A percentile compares a stretch with the other conserved stretches of the same genome.
Evolutionary conservation across 2,329 filamentous ascomycete species (phyloP).

Genomic region (Alternaria ventricosa): DNA sequence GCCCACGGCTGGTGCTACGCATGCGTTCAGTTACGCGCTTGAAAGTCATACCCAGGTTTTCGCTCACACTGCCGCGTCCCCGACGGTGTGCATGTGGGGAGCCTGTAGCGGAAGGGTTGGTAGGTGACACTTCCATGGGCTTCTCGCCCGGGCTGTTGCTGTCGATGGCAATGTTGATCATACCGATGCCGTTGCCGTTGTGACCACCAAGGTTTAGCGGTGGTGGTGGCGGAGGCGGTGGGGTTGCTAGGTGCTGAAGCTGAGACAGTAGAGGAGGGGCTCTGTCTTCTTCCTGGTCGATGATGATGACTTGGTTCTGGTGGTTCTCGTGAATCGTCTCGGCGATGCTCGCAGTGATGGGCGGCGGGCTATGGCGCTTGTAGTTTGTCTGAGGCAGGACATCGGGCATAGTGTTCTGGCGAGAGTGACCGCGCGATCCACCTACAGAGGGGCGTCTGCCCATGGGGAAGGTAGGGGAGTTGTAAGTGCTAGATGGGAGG

Average conservation of each 20-base stretch:
- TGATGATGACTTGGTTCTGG: conserved; percentile 52
- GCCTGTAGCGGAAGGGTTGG: conserved; percentile 36
- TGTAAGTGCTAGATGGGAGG: conserved; percentile 23
- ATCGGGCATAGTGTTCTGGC: conserved; percentile 55
- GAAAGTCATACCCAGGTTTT: conserved; percentile 61
- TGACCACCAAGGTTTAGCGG: conserved; percentile 26
- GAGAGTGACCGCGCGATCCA: conserved; percentile 45
- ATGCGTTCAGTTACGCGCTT: conserved; percentile 62
- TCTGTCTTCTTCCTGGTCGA: conserved; percentile 50
- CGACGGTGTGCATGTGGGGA: conserved; percentile 57
- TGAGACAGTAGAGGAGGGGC: conserved; percentile 64
- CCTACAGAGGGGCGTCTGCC: conserved; percentile 48
- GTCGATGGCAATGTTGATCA: conserved; percentile 57
- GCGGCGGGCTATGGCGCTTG: conserved; percentile 48
- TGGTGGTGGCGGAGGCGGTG: conserved; percentile 53
- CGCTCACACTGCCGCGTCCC: conserved; percentile 63
- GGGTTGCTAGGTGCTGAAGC: conserved; percentile 65
- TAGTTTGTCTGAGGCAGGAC: conserved; percentile 40
- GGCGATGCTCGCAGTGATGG: conserved; percentile 61
- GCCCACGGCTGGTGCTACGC: conserved; percentile 61
- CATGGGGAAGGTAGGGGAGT: conserved; percentile 34
- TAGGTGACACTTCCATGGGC: conserved; percentile 29
- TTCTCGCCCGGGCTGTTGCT: conserved; percentile 43
- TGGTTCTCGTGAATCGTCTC: conserved; percentile 57
- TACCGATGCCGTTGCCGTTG: conserved; percentile 40